phyloP scores from a whole-genome alignment of 148 eudicot genomes.

The Camellia sinensis region DNA sequence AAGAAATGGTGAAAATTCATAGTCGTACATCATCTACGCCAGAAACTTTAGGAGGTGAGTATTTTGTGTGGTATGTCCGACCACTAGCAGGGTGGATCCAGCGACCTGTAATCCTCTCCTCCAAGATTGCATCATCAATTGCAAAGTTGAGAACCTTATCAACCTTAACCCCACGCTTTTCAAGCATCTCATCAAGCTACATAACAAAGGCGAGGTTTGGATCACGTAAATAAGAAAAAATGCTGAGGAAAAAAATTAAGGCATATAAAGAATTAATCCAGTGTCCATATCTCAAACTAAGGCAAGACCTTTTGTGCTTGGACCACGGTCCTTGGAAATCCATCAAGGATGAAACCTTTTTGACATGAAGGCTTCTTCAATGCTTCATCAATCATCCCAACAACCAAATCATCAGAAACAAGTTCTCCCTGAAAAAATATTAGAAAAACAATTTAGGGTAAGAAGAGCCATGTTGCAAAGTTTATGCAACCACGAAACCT shows the following conservation, averaged over 20 bases:
- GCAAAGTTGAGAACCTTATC: conserved; percentile 82
- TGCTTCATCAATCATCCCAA: conserved; percentile 93
- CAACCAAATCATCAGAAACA: conserved; percentile 95
- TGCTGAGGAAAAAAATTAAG: background rate
- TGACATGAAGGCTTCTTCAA: conserved; percentile 87
- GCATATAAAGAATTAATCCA: background rate
- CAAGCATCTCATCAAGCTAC: conserved; percentile 86
- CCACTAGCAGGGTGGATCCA: conserved; percentile 83
- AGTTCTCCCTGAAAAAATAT: conserved; percentile 66
- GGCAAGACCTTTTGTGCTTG: conserved; percentile 85
- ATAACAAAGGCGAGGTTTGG: background rate
- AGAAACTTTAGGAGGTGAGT: conserved; percentile 68
- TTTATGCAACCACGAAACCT: background rate
- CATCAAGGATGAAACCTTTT: conserved; percentile 97
- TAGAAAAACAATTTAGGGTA: background rate
- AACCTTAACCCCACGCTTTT: conserved; percentile 63
- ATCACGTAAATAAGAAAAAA: background rate
- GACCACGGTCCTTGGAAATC: conserved; percentile 91
- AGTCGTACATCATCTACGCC: conserved; percentile 71
- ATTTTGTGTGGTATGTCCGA: conserved; percentile 81
- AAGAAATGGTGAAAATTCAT: background rate
- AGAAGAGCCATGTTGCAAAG: background rate
- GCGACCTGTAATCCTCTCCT: conserved; percentile 80
- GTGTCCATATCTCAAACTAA: background rate
- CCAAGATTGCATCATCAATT: conserved; percentile 67